phyloP scores from a whole-genome alignment of 176 grass and related monocot species.

The Aegilops longissima region DNA sequence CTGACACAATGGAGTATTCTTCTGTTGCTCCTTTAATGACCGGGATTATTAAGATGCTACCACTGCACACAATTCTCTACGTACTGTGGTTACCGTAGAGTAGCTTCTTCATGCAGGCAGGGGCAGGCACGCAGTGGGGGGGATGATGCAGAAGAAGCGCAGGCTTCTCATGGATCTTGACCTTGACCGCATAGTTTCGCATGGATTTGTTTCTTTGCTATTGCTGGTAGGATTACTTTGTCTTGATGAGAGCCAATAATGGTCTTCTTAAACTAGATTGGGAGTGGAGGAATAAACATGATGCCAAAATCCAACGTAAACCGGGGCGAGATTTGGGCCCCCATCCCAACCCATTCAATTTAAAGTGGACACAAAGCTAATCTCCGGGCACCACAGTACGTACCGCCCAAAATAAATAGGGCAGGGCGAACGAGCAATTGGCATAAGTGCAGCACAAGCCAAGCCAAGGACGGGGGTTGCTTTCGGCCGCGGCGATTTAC shows the following conservation, averaged over 20 bases:
- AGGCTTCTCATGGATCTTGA: neutral
- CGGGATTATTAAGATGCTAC: neutral
- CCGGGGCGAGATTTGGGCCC: neutral
- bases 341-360: neutral
- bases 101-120: neutral
- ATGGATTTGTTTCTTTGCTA: neutral
- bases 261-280: neutral
- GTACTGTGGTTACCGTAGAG: neutral
- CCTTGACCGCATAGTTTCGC: neutral
- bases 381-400: neutral
- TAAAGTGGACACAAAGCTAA: constrained; percentile 27
- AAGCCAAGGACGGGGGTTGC: no score
- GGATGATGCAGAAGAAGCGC: no score
- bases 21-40: constrained; percentile 32
- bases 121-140: no score
- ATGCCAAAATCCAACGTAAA: neutral
- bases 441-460: neutral
- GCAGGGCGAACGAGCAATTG: neutral
- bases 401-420: neutral
- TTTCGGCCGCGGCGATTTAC: no score
- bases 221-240: no score
- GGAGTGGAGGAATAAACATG: neutral
- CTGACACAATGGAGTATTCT: constrained; percentile 23
- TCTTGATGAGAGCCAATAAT: neutral
- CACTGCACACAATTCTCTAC: neutral